These are phyloP conservation scores for Physcia stellaris DNA, from an alignment of 495 filamentous ascomycete genomes.

Conservation along the genomic window DNA sequence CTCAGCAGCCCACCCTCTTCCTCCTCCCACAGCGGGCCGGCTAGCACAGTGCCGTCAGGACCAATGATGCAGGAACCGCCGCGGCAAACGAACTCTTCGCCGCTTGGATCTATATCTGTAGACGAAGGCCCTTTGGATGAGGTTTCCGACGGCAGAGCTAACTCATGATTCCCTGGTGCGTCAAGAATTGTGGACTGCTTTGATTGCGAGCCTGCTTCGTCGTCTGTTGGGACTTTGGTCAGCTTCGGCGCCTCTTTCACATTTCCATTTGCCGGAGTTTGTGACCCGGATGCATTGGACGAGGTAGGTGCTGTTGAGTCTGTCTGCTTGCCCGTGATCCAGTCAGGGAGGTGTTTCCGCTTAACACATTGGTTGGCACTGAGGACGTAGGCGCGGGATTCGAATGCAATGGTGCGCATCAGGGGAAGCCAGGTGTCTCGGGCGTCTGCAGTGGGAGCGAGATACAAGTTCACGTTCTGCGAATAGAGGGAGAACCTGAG, in stretches of 20 bases:
- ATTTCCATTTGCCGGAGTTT: background rate
- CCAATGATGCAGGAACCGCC: slow-evolving; percentile 76
- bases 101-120: slow-evolving; percentile 2
- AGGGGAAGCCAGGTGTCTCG: slow-evolving; percentile 73
- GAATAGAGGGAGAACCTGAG: slow-evolving; percentile 67
- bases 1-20: slow-evolving; percentile 42
- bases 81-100: slow-evolving; percentile 41
- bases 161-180: slow-evolving; percentile 5
- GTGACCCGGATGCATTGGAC: slow-evolving; percentile 11
- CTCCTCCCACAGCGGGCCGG: slow-evolving; percentile 74
- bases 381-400: slow-evolving; percentile 78
- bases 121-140: background rate
- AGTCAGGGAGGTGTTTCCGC: slow-evolving; percentile 39
- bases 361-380: slow-evolving; percentile 72
- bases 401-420: slow-evolving; percentile 66
- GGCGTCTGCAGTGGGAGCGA: slow-evolving; percentile 81
- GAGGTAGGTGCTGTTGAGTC: slow-evolving; percentile 6
- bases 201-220: background rate
- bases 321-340: slow-evolving; percentile 25
- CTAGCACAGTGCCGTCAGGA: slow-evolving; percentile 63
- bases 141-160: slow-evolving; percentile 6
- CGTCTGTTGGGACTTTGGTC: slow-evolving; percentile 4
- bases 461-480: slow-evolving; percentile 86
- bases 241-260: slow-evolving; percentile 1
- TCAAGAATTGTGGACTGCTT: background rate